Evolutionary conservation across 306 rosid genomes (phyloP).

Genomic region (Comarum palustre): DNA sequence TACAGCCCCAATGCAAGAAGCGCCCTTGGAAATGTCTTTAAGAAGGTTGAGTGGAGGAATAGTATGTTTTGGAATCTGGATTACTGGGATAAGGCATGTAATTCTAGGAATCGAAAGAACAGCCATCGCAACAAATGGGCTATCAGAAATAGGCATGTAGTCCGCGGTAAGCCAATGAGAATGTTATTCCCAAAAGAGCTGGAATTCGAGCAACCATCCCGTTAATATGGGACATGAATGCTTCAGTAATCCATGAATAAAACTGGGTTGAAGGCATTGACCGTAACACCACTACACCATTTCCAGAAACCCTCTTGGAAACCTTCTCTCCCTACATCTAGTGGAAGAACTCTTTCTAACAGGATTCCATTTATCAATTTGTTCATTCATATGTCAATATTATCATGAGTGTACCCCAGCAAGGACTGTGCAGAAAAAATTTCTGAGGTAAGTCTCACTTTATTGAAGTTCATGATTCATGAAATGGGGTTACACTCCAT

Average conservation of each 20-base stretch:
- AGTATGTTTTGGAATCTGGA: no score
- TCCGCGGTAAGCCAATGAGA: constrained; percentile 72
- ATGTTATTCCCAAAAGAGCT: constrained; percentile 56
- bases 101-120: constrained; percentile 62
- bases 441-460: constrained; percentile 50
- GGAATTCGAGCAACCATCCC: constrained; percentile 53
- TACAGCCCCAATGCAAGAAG: constrained; percentile 75
- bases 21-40: constrained; percentile 78
- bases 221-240: constrained; percentile 63
- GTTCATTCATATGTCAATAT: constrained; percentile 56
- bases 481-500: no score
- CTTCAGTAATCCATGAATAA: constrained; percentile 81
- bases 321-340: no score
- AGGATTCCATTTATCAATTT: not conserved
- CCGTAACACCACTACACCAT: constrained; percentile 96
- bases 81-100: no score
- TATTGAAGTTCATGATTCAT: not conserved
- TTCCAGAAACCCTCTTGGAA: constrained; percentile 91
- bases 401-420: constrained; percentile 85
- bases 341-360: no score
- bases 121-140: constrained; percentile 60
- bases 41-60: no score
- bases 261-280: constrained; percentile 87
- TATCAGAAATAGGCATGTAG: no score
- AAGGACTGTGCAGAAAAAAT: constrained; percentile 85